phyloP scores from a whole-genome alignment of 768 basidiomycete genomes.

The Cystobasidium ongulense region DNA sequence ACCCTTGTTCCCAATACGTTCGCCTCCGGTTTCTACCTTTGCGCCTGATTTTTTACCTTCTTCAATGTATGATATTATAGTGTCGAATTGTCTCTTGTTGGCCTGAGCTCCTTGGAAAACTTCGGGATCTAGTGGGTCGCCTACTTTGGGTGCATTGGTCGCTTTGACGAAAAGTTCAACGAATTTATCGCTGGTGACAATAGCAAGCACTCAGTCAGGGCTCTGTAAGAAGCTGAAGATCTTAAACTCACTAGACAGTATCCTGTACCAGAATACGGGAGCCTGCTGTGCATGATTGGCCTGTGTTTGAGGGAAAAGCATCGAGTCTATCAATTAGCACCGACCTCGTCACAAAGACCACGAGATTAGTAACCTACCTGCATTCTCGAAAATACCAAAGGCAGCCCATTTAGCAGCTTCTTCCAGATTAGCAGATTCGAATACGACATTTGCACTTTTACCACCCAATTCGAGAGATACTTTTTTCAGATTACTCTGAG shows the following conservation, averaged over 20 bases:
- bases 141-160: conserved; percentile 15
- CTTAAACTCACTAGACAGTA: conserved; percentile 55
- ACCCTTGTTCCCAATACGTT: conserved; percentile 65
- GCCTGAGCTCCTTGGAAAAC: conserved; percentile 78
- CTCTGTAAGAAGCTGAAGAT: no score
- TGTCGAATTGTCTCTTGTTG: conserved; percentile 62
- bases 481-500: conserved; percentile 90
- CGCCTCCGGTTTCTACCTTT: conserved; percentile 66
- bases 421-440: conserved; percentile 82
- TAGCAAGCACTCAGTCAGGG: no score
- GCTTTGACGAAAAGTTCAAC: conserved; percentile 27
- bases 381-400: conserved; percentile 46
- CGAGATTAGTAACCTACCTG: conserved; percentile 61
- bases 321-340: conserved; percentile 80
- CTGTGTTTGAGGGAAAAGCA: no score
- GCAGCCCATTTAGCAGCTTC: conserved; percentile 53
- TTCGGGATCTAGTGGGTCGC: conserved; percentile 54
- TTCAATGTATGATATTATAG: conserved; percentile 80
- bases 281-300: conserved; percentile 90
- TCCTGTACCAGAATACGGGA: conserved; percentile 85
- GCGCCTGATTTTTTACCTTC: conserved; percentile 77
- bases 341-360: conserved; percentile 83
- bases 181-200: background rate
- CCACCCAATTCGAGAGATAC: conserved; percentile 92
- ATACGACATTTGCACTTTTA: conserved; percentile 60